Base-by-base conservation (phyloP, 305 asterid genomes). In the Fraxinus dipetala region DNA sequence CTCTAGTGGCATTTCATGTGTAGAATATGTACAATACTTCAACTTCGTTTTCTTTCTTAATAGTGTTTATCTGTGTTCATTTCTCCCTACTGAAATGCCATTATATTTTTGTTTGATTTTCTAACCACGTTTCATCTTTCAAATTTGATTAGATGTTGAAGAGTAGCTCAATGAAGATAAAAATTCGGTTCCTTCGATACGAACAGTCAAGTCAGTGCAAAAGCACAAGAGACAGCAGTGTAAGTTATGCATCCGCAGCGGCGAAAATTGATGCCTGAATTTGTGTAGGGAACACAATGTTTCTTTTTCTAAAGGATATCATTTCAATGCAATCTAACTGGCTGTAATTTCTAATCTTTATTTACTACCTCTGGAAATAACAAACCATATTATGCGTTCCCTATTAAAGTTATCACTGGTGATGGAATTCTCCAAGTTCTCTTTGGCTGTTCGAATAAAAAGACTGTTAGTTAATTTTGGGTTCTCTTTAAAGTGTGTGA, bases 191-290 rank as follows among this genome's bases (percentile, higher is more conserved):
- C 74, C 91, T 96, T n/a, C 92, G 93, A 45, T 96, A 96, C 61
- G 99, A 96, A 61, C 99, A 96, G 86, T 96, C 99, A 6, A 94
- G 97, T 88, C 96, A 89, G 89, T 93, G 99, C 97, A 96, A 85
- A 86, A 87, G 91, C 82, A 86, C 77, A 84, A 90, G 96, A 84
- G 98, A 96, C 92, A 96, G 99, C 93, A 96, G 98, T 69, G 99
- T 94, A 18, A 96, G 99, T 79, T 93, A 96, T 79, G 99, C 98
- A 81, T 94, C 98, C 67, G 99, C 98, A 31, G 96, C 93, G 26
- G 99, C 98, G 16, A 91, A 87, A 83, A 87, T 89, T 31, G 97
- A 91, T 82, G 73, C 86, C 78, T 92, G 91, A 94, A 78, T 72
- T 79, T 36, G 61, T 78, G 78, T 24, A 75, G 22, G 45, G 59